Evolutionary conservation across 2,329 filamentous ascomycete species (phyloP).

Genomic region (Fusarium circinatum): DNA sequence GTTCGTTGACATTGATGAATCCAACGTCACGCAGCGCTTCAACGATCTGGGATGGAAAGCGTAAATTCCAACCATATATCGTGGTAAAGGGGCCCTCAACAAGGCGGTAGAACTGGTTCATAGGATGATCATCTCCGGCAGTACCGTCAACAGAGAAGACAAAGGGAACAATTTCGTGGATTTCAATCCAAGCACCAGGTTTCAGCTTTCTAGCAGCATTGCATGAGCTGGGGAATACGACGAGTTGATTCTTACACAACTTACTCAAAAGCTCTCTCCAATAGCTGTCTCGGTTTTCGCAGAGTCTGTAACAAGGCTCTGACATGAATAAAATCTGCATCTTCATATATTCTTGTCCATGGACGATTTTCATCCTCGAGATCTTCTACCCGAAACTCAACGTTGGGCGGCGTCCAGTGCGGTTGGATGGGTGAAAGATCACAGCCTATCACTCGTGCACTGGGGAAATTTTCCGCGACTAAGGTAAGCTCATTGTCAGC

Average conservation of each 20-base stretch:
- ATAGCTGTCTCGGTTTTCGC: slow-evolving; percentile 59
- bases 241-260: neutral
- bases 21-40: slow-evolving; percentile 46
- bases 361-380: slow-evolving; percentile 50
- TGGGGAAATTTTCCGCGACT: slow-evolving; percentile 59
- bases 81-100: slow-evolving; percentile 47
- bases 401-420: slow-evolving; percentile 64
- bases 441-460: slow-evolving; percentile 57
- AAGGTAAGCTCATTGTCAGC: slow-evolving; percentile 12
- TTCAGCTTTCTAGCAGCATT: slow-evolving; percentile 45
- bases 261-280: slow-evolving; percentile 59
- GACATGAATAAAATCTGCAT: slow-evolving; percentile 64
- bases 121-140: slow-evolving; percentile 44
- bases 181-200: slow-evolving; percentile 55
- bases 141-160: slow-evolving; percentile 49
- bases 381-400: slow-evolving; percentile 59
- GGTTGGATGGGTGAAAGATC: slow-evolving; percentile 59
- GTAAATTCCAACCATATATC: slow-evolving; percentile 50
- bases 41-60: slow-evolving; percentile 44
- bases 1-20: slow-evolving; percentile 48
- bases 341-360: slow-evolving; percentile 50
- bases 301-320: slow-evolving; percentile 63
- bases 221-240: slow-evolving; percentile 16
- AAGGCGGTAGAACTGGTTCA: slow-evolving; percentile 49
- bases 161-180: slow-evolving; percentile 49